Base-by-base conservation (phyloP, 306 rosid species). In the Glycine soja region DNA sequence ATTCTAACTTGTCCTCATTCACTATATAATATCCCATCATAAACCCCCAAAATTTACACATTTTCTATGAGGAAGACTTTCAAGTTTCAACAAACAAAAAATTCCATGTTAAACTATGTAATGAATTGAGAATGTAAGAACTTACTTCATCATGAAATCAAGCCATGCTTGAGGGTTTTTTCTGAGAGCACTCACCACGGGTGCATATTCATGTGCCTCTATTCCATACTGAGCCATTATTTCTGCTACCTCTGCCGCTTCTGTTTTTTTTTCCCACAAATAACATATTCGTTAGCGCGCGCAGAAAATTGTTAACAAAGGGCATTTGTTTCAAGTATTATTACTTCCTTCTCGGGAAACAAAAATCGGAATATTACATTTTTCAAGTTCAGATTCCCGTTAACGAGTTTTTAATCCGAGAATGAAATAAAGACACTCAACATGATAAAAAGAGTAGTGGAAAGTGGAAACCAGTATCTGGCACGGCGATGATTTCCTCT, bases 81-180 rank as follows among this genome's bases (percentile, higher is more conserved):
- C 70, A 64, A 48, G 30, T 24, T 24, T 24, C 30, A 24, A 24
- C 74, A 56, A n/a, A 36, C 8, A 54, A 68, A 10, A 68, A 51
- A 51, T 36, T 36, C 4, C 7, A 56, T 8, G 8, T 75, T 14
- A 6, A 32, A 58, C 3, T 46, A 4, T 11, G 0, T 16, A 12
- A 42, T 11, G 40, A 61, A 48, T 8, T 36, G 59, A 72, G 63
- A 32, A 8, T 3, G 47, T 8, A 36, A 64, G 48, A 43, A 78
- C 89, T 90, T 80, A 95, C 98, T 90, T 95, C 98, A 95, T 95
- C 98, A 95, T 95, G 89, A 95, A 95, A 85, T 95, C 97, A 47
- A 95, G 86, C 98, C 97, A 95, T 38, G 98, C 97, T 76, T 91
- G 91, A 47, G 98, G 98, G 0, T 79, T 92, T 77, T 85, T 93